Base-by-base conservation (phyloP, 768 basidiomycete genomes). In the Mycena venus region DNA sequence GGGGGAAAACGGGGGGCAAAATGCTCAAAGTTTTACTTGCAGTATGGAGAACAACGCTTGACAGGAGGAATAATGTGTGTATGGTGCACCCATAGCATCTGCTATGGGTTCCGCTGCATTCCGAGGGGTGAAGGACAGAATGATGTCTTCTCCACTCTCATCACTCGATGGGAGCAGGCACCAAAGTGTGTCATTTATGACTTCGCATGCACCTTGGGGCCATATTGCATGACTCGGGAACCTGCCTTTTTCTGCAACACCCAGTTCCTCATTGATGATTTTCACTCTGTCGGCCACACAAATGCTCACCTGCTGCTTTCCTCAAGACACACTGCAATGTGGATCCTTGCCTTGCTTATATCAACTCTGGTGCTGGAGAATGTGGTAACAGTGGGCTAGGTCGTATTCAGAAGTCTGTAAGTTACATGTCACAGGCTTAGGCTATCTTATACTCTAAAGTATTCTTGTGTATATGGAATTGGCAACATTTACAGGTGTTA, bases 281-380 rank as follows among this genome's bases (percentile, higher is more conserved):
- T 85, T 34, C 84, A 86, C 72, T 75, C 82, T 1, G 73, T 62
- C 11, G 83, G 79, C 19, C 84, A 86, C 66, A 83, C 80, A 17
- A 81, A 42, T 85, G 85, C 68, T 72, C 79, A 0, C 73, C 72
- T 2, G 83, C 83, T 0, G 76, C 80, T 21, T 83, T 84, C 71
- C 76, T 84, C 10, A 73, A 76, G 23, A 80, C 74, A 12, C 83
- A 85, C 58, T 72, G 77, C 19, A 78, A 77, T 2, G 70, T 77
- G 15, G 78, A 85, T 69, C 82, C 82, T 19, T 66, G 68, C 2
- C 64, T 85, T 2, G 61, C 73, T 5, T 49, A 51, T 9, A 70
- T 83, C 23, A 85, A 85, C 58, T 80, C 82, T 4, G 85, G 84
- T 69, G 82, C 82, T 1, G 84, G 79, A 6, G 84, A 85, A 73